Evolutionary conservation across 768 basidiomycete species (phyloP), one percentile per base, ranked within the genome.

Genomic region (Suillus sp.): DNA sequence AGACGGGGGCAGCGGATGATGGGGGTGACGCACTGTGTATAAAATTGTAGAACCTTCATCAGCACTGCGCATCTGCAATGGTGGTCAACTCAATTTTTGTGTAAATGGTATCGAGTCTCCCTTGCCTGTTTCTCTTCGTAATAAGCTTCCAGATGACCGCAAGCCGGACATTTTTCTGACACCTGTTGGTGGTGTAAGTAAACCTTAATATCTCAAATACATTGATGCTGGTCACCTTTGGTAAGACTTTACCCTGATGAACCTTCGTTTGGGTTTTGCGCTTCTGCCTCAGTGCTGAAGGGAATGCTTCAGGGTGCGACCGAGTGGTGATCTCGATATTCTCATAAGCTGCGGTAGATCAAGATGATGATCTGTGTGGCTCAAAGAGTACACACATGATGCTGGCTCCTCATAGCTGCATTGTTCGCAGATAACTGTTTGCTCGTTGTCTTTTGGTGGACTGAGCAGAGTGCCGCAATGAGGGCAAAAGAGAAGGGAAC

Each of bases 41-140:
- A 96, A 89, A 69, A 96, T 88, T 14, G 95, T 97, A 37, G 93
- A 92, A 3, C 95, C 95, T 81, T 96, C 95, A 76, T 96, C 95
- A 43, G 93, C 95, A 67, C 93, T 92, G 57, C 95, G 86, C 73
- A 92, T 79, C 91, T 93, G 73, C 45, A 40, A 54, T 62, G 27
- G 59, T 56, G 47, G 48, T 38, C 45, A 22, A 14, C 20, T 35
- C 34, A 59, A 25, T 43, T 20, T 53, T 25, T 25, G 16, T 51
- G 20, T 18, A 38, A 16, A 32, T 55, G 47, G 48, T 47, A 20
- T 25, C 16, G 40, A 30, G 47, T 42, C 54, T 22, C 27, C 73
- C 84, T 55, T 65, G 91, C 90, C 84, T 96, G 93, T 77, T 89
- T 86, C 75, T 95, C 92, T 77, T 93, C 91, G 66, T 93, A 94